Evolutionary conservation across 108 stramenopile genomes (phyloP).

Genomic region (Nitzschia inconspicua): DNA sequence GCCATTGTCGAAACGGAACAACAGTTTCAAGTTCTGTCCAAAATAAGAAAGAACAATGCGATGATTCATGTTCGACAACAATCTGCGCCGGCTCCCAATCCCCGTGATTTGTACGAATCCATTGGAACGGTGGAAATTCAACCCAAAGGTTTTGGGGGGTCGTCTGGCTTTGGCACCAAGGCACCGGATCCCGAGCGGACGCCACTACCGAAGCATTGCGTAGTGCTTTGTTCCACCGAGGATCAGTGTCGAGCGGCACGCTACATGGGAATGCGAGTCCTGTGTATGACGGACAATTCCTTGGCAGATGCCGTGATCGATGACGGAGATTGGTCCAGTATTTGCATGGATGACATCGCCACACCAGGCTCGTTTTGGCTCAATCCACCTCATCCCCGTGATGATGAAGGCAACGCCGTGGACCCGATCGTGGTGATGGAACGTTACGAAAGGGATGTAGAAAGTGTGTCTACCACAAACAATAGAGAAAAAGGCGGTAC

Average conservation of each 20-base stretch:
- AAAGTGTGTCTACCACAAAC: constrained; percentile 13
- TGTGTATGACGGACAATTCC: constrained; percentile 48
- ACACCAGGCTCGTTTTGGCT: constrained; percentile 84
- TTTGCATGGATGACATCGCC: constrained; percentile 67
- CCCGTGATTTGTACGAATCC: constrained; percentile 53
- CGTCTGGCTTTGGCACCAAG: constrained; percentile 69
- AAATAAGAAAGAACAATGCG: constrained; percentile 1
- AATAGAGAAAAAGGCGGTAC: not conserved
- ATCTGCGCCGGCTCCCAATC: constrained; percentile 48
- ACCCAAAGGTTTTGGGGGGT: constrained; percentile 82
- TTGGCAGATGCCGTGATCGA: constrained; percentile 22
- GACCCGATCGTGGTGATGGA: constrained; percentile 36
- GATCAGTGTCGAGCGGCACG: constrained; percentile 58
- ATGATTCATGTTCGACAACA: not conserved
- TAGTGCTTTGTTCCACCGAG: constrained; percentile 50
- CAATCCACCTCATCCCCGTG: constrained; percentile 65
- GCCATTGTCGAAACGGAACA: constrained; percentile 35
- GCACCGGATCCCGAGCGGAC: constrained; percentile 57
- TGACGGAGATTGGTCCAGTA: constrained; percentile 25
- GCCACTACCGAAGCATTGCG: constrained; percentile 59
- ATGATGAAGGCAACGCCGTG: constrained; percentile 63
- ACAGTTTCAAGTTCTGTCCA: not conserved
- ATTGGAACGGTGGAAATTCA: constrained; percentile 49
- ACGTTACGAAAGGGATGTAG: constrained; percentile 20
- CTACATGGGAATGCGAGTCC: constrained; percentile 59